Conservation (phyloP, 805 yeast genomes). For the Saccharomyces cerevisiae region DNA sequence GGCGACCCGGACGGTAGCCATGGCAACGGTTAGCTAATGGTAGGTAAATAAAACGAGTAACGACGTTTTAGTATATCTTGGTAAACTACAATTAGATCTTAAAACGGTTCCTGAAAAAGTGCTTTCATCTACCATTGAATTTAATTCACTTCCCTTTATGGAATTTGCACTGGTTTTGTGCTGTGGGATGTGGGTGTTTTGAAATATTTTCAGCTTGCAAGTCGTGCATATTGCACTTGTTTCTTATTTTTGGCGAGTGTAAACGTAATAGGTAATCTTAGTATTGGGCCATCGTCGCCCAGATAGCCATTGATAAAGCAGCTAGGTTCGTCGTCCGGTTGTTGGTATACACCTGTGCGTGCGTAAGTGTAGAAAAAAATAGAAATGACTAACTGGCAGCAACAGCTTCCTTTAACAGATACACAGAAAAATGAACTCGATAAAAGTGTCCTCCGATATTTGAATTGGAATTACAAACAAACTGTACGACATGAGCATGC, state of each 20-base stretch:
- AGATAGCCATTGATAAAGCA: background rate
- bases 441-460: slow-evolving; percentile 10
- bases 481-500: background rate
- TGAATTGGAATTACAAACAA: slow-evolving; percentile 7
- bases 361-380: background rate
- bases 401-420: slow-evolving; percentile 10
- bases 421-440: slow-evolving; percentile 14
- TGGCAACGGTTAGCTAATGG: background rate
- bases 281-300: background rate
- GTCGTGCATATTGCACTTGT: background rate
- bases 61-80: background rate
- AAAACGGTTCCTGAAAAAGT: background rate
- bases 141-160: background rate
- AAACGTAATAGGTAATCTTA: background rate
- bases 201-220: background rate
- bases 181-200: background rate
- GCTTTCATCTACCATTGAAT: background rate
- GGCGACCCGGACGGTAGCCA: background rate
- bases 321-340: background rate
- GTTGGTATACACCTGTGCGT: background rate
- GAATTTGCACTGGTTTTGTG: background rate
- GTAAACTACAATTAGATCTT: background rate
- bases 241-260: background rate
- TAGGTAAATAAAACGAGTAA: background rate
- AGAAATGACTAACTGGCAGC: background rate